Percentiles rank a stretch among this genome's conserved stretches.
Evolutionary conservation across 495 filamentous ascomycete species (phyloP).

Genomic region (Neurospora hispaniola): DNA sequence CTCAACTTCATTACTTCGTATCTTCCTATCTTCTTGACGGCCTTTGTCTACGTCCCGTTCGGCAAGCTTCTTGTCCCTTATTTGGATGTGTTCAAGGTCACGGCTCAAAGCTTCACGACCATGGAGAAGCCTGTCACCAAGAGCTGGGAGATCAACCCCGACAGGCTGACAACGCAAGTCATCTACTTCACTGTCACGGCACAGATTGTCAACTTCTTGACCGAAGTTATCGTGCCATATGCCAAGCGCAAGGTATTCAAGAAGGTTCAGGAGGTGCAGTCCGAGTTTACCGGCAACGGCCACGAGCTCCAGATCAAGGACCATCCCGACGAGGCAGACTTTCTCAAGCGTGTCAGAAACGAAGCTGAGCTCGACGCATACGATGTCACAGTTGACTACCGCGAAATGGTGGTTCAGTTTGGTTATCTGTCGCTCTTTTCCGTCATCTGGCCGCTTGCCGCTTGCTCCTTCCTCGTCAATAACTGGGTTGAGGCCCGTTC

Average conservation of each 20-base stretch:
- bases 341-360: conserved; percentile 69
- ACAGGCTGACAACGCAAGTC: conserved; percentile 78
- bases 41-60: conserved; percentile 96
- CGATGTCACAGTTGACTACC: conserved; percentile 76
- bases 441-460: conserved; percentile 83
- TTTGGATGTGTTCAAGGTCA: conserved; percentile 74
- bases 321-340: conserved; percentile 59
- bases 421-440: conserved; percentile 85
- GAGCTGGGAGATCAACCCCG: conserved; percentile 74
- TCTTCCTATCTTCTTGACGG: conserved; percentile 80
- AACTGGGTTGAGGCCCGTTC: conserved; percentile 94
- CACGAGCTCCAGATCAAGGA: conserved; percentile 42
- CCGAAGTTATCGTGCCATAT: conserved; percentile 81
- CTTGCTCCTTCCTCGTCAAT: conserved; percentile 82
- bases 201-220: conserved; percentile 76
- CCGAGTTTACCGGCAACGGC: conserved; percentile 35
- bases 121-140: conserved; percentile 60
- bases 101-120: conserved; percentile 62
- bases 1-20: conserved; percentile 98
- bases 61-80: conserved; percentile 79
- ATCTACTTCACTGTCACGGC: conserved; percentile 97
- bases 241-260: conserved; percentile 63
- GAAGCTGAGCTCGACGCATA: conserved; percentile 82
- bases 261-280: conserved; percentile 63
- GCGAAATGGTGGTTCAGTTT: conserved; percentile 94